Evolutionary conservation across 257 asterid species (phyloP), one percentile per base, ranked within the genome.

Genomic region (Leonotis leonurus): DNA sequence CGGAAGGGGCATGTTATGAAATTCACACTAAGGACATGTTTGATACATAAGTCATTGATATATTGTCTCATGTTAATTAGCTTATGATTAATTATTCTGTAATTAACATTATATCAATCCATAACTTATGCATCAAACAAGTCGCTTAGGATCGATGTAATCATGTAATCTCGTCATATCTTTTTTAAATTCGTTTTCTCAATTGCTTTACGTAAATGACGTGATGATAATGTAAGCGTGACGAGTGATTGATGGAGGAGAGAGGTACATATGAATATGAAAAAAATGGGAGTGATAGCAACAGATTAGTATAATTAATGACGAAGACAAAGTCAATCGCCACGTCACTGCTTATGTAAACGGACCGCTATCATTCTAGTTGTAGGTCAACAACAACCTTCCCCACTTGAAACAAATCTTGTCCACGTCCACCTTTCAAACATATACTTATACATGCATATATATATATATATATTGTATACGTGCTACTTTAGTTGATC

Each of bases 381-480:
- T 73, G 35, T 74, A 22, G 74, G 75, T 78, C 85, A 73, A 76
- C 77, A 73, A 76, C 77, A 76, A 67, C 73, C 68, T 40, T 45
- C 45, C 75, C 67, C 70, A 64, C 75, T 60, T 14, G 25, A 33
- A 32, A 33, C 39, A 25, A 8, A 25, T 24, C 21, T 11, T 18
- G 8, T 45, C 16, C 29, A 30, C 0, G 3, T 29, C 41, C 56
- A 49, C 37, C 21, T 16, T 40, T 40, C 20, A 13, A 13, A 41
- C 48, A n/a, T 41, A 39, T 39, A n/a, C n/a, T n/a, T n/a, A n/a
- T n/a, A n/a, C n/a, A n/a, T n/a, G 13, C n/a, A 10, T 11, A 29
- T 0, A 29, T 29, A 29, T 4, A 29, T 3, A 29, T 29, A 29
- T 3, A 7, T 29, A 7, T 29, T 29, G 33, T 29, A 7, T 3